These are phyloP conservation scores for Triticum aestivum DNA, from an alignment of 176 grass and related monocot genomes.

Conservation along the genomic window DNA sequence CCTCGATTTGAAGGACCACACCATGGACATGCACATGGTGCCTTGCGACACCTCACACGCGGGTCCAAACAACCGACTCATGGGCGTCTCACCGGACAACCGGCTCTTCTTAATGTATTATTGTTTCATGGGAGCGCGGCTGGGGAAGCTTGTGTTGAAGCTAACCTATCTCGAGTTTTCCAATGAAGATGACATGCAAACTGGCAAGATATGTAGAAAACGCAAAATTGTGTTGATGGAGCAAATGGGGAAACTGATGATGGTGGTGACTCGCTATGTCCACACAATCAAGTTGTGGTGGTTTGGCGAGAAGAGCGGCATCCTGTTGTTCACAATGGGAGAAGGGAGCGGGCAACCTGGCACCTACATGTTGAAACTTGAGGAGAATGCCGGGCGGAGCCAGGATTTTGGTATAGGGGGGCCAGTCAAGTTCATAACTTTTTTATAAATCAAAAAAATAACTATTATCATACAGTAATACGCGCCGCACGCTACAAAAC, in stretches of 20 bases:
- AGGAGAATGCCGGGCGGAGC: background rate
- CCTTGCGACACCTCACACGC: background rate
- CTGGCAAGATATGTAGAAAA: background rate
- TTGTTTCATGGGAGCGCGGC: background rate
- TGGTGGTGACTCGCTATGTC: background rate
- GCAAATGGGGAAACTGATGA: background rate
- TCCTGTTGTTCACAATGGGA: background rate
- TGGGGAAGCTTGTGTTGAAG: background rate
- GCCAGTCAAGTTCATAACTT: no score
- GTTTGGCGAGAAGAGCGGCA: background rate
- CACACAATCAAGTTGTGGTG: background rate
- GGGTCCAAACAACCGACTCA: background rate
- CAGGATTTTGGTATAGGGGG: no score
- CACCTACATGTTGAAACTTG: background rate
- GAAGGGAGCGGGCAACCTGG: background rate
- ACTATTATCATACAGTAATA: no score
- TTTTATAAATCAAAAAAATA: no score
- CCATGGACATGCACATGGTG: background rate
- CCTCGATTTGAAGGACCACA: background rate
- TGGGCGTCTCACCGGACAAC: conserved; percentile 52
- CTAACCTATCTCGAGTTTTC: background rate
- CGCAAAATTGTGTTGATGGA: background rate
- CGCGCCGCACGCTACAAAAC: no score
- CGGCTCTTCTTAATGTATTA: conserved; percentile 2
- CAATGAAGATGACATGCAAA: background rate